phyloP scores from a whole-genome alignment of 208 protist genomes.

The Strigomonas oncopelti region DNA sequence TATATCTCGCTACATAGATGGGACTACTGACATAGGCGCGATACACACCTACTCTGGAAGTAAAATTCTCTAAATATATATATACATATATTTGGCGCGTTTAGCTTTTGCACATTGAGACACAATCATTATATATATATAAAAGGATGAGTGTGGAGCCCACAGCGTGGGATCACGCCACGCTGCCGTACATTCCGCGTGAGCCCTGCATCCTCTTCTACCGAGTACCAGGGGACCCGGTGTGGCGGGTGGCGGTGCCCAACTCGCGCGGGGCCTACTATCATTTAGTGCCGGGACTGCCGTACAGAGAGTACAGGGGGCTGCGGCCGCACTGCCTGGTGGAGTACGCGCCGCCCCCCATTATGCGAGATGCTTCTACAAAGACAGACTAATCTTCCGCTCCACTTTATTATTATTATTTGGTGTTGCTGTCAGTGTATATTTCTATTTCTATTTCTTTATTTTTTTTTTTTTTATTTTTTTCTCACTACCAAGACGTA shows the following conservation, averaged over 20 bases:
- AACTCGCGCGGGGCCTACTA: constrained; percentile 76
- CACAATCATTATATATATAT: too few relatives aligned
- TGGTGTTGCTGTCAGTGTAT: constrained; percentile 4
- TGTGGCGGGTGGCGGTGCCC: constrained; percentile 59
- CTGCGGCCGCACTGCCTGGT: constrained; percentile 27
- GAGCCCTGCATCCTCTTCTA: constrained; percentile 76
- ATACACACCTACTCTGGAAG: too few relatives aligned
- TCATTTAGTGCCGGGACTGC: constrained; percentile 61
- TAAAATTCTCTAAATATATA: too few relatives aligned
- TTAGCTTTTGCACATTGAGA: too few relatives aligned
- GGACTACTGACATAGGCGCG: too few relatives aligned
- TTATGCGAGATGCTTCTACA: constrained; percentile 16
- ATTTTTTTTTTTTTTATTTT: constrained; percentile 4
- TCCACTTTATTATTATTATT: constrained; percentile 10
- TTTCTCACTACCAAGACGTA: not conserved
- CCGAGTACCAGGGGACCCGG: constrained; percentile 58
- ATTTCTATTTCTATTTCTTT: constrained; percentile 14
- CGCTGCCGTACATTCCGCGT: constrained; percentile 54
- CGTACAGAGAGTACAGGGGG: constrained; percentile 58
- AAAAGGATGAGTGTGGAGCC: constrained; percentile 8
- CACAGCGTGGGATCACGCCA: constrained; percentile 65
- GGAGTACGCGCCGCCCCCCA: constrained; percentile 54
- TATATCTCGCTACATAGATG: too few relatives aligned
- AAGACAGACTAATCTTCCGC: constrained; percentile 24
- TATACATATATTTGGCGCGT: too few relatives aligned